These are phyloP conservation scores for Candida adriatica DNA, from an alignment of 805 yeast species.

Conservation along the genomic window DNA sequence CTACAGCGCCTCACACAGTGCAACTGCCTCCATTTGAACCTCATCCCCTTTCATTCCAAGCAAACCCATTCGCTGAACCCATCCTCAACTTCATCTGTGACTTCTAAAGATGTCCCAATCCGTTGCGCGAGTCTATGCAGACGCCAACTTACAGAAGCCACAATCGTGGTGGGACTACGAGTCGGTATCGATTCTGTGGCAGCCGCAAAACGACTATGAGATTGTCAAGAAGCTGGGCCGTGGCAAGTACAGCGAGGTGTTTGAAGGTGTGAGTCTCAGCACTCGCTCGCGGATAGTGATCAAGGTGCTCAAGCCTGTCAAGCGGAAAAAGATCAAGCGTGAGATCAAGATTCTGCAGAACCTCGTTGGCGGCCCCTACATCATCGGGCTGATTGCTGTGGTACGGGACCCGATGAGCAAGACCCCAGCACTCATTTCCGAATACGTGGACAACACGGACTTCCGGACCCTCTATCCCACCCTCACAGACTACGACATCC, in stretches of 20 bases:
- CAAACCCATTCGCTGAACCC: too few relatives aligned
- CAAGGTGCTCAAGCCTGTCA: slow-evolving; percentile 89
- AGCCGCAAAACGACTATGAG: slow-evolving; percentile 79
- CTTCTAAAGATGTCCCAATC: slow-evolving; percentile 33
- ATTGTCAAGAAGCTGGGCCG: slow-evolving; percentile 79
- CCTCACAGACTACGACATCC: slow-evolving; percentile 66
- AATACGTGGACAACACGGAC: slow-evolving; percentile 77
- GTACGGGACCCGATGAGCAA: slow-evolving; percentile 80
- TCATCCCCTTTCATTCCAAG: too few relatives aligned
- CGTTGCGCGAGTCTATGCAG: slow-evolving; percentile 72
- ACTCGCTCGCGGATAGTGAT: slow-evolving; percentile 68
- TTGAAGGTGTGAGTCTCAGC: slow-evolving; percentile 67
- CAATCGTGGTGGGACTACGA: slow-evolving; percentile 87
- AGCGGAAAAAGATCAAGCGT: slow-evolving; percentile 85
- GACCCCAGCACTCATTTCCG: slow-evolving; percentile 86
- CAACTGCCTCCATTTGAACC: too few relatives aligned
- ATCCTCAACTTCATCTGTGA: too few relatives aligned
- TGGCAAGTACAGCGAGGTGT: slow-evolving; percentile 92
- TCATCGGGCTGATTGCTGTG: slow-evolving; percentile 70
- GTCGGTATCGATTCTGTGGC: slow-evolving; percentile 69
- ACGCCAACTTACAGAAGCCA: slow-evolving; percentile 71
- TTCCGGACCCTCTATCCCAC: slow-evolving; percentile 82
- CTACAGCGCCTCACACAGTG: too few relatives aligned
- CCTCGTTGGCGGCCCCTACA: slow-evolving; percentile 76
- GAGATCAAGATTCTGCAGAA: slow-evolving; percentile 86